phyloP scores from a whole-genome alignment of 108 stramenopile species.

The Nitzschia inconspicua region DNA sequence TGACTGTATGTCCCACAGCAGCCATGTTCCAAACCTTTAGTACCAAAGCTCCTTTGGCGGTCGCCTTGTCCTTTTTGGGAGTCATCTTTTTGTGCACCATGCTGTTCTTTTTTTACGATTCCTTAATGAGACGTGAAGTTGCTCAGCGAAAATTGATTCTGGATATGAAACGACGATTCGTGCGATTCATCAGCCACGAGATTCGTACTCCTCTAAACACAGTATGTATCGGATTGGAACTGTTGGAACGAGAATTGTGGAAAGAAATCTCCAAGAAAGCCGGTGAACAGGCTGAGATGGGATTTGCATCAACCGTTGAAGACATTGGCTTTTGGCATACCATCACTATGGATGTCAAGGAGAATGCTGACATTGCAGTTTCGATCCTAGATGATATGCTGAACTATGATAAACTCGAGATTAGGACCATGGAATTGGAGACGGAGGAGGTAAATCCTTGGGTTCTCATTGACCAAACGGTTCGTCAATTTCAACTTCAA shows the following conservation, averaged over 20 bases:
- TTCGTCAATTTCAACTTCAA: slow-evolving; percentile 21
- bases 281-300: not conserved
- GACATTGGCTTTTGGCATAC: slow-evolving; percentile 7
- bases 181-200: slow-evolving; percentile 31
- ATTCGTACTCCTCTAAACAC: slow-evolving; percentile 24
- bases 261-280: slow-evolving; percentile 3
- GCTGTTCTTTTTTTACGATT: slow-evolving; percentile 49
- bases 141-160: slow-evolving; percentile 1
- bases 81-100: slow-evolving; percentile 36
- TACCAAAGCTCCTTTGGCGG: slow-evolving; percentile 32
- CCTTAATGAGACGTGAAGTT: slow-evolving; percentile 31
- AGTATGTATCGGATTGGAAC: slow-evolving; percentile 16
- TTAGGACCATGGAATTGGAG: slow-evolving; percentile 13
- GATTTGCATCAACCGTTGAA: not conserved
- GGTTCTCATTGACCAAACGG: slow-evolving; percentile 6
- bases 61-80: slow-evolving; percentile 24
- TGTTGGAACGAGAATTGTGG: slow-evolving; percentile 27
- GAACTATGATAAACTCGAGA: slow-evolving; percentile 39
- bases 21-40: slow-evolving; percentile 23
- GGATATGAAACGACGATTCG: slow-evolving; percentile 22
- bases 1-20: slow-evolving; percentile 33
- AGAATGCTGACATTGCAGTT: slow-evolving; percentile 29
- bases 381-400: slow-evolving; percentile 26
- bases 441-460: slow-evolving; percentile 21
- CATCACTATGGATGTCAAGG: slow-evolving; percentile 5